Conservation (phyloP, 2,329 filamentous ascomycete genomes). For the Chrysoporthe cubensis region DNA sequence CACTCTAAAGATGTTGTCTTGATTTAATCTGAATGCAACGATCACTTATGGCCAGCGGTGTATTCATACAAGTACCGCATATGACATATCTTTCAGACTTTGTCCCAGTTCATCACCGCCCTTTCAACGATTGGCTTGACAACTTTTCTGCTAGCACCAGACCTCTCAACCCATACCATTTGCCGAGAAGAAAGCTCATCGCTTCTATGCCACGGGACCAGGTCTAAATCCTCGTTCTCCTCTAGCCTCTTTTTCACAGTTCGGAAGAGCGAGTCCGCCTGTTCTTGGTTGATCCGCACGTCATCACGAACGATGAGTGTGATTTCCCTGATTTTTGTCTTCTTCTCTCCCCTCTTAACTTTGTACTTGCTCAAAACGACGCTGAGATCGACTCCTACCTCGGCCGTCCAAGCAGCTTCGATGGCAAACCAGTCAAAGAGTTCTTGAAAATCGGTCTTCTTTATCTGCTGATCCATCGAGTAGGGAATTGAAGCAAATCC, state of each 20-base stretch:
- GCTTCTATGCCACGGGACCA: slow-evolving; percentile 48
- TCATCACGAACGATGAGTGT: slow-evolving; percentile 49
- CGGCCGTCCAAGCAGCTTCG: slow-evolving; percentile 52
- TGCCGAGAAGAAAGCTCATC: slow-evolving; percentile 46
- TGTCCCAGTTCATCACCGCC: slow-evolving; percentile 39
- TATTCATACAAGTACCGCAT: not conserved
- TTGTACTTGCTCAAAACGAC: slow-evolving; percentile 52
- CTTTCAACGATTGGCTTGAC: slow-evolving; percentile 50
- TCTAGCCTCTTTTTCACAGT: slow-evolving; percentile 46
- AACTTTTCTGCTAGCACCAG: slow-evolving; percentile 45
- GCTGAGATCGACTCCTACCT: slow-evolving; percentile 48
- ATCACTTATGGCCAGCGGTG: no score
- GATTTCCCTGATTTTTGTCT: slow-evolving; percentile 51
- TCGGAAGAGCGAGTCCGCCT: slow-evolving; percentile 47
- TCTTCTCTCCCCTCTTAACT: slow-evolving; percentile 42
- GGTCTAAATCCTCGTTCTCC: slow-evolving; percentile 41
- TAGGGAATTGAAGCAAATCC: slow-evolving; percentile 51
- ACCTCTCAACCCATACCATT: slow-evolving; percentile 50
- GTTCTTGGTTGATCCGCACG: slow-evolving; percentile 46
- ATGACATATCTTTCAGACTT: slow-evolving; percentile 10
- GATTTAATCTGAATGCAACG: no score
- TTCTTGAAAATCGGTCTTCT: slow-evolving; percentile 49
- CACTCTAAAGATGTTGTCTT: no score
- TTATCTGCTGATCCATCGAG: slow-evolving; percentile 49
- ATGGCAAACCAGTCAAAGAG: slow-evolving; percentile 54